Base-by-base conservation (phyloP, 139 green algal genomes). In the Coelastrella sp. region DNA sequence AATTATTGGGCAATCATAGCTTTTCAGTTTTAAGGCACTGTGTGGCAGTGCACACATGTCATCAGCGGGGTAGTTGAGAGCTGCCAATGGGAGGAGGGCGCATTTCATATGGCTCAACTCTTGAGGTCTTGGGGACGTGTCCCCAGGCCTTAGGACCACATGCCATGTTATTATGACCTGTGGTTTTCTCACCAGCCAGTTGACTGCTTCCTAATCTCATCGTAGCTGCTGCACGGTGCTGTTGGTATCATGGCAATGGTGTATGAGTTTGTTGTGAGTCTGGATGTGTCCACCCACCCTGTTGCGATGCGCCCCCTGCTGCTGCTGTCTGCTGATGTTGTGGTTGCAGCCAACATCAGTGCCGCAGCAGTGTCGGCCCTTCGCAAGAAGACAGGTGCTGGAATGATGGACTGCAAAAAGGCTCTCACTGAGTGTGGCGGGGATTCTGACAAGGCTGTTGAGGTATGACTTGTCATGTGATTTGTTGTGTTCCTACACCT, bases 381-480 rank as follows among this genome's bases (percentile, higher is more conserved):
- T 88, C 97, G 98, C 87, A 90, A 94, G 56, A 91, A 94, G 94
- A 94, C 94, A 10, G 95, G 95, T 87, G 93, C 97, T 0, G 98
- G 98, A 93, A 99, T 99, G 98, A 99, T 99, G 98, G 98, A 99
- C 93, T 99, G 97, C 98, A 99, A 99, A 96, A 99, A 99, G 93
- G 98, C 98, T 22, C 95, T 99, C 80, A 83, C 86, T 0, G 96
- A 99, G 94, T 95, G 91, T 90, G 83, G 82, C 9, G 96, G 96
- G 6, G 96, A 99, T 93, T 81, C 98, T 6, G 95, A 98, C 49
- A 89, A 93, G 73, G 98, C 98, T 22, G 92, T 89, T 10, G 97
- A 98, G 94, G 94, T 96, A 92, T 73, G 79, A 75, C 14, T 84
- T 81, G 72, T 85, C 19, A 9, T 49, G 35, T 22, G 35, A 49